Percentiles rank a stretch among this genome's conserved stretches.
Evolutionary conservation across 2,329 filamentous ascomycete species (phyloP).

Genomic region (Cordyceps cateniannulata): DNA sequence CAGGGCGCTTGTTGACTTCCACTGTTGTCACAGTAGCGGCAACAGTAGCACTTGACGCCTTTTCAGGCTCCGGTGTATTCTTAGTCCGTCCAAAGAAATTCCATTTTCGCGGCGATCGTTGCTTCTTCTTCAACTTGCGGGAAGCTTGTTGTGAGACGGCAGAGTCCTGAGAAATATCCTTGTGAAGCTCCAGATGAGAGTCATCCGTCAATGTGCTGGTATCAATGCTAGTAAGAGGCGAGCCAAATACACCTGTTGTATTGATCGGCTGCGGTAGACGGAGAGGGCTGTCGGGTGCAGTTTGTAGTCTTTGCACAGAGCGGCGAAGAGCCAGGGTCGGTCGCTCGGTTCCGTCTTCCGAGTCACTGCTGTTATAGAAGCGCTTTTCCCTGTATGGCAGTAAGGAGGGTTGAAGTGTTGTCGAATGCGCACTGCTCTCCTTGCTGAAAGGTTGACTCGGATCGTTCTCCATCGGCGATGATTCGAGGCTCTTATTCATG

Average conservation of each 20-base stretch:
- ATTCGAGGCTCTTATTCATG: slow-evolving; percentile 45
- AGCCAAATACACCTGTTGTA: slow-evolving; percentile 35
- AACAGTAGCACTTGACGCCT: slow-evolving; percentile 32
- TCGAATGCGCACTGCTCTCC: slow-evolving; percentile 32
- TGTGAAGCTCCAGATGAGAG: slow-evolving; percentile 38
- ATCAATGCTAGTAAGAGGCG: slow-evolving; percentile 51
- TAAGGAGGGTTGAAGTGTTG: slow-evolving; percentile 46
- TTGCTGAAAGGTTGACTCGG: slow-evolving; percentile 37
- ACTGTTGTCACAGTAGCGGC: slow-evolving; percentile 42
- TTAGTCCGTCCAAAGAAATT: slow-evolving; percentile 56
- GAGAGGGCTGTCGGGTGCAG: slow-evolving; percentile 37
- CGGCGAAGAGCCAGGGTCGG: slow-evolving; percentile 48
- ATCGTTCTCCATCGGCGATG: slow-evolving; percentile 43
- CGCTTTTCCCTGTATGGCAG: slow-evolving; percentile 33
- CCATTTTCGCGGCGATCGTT: slow-evolving; percentile 54
- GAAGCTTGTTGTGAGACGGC: slow-evolving; percentile 26
- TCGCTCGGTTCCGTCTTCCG: slow-evolving; percentile 41
- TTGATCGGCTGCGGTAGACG: slow-evolving; percentile 49
- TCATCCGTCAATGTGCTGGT: slow-evolving; percentile 53
- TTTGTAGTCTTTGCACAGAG: slow-evolving; percentile 45
- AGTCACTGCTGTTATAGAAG: slow-evolving; percentile 52
- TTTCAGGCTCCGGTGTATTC: slow-evolving; percentile 33
- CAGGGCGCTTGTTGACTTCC: slow-evolving; percentile 42
- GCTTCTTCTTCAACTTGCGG: slow-evolving; percentile 51
- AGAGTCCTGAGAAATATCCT: slow-evolving; percentile 27